Evolutionary conservation across 2,329 filamentous ascomycete species (phyloP).

Genomic region (Fusarium pseudonygamai): DNA sequence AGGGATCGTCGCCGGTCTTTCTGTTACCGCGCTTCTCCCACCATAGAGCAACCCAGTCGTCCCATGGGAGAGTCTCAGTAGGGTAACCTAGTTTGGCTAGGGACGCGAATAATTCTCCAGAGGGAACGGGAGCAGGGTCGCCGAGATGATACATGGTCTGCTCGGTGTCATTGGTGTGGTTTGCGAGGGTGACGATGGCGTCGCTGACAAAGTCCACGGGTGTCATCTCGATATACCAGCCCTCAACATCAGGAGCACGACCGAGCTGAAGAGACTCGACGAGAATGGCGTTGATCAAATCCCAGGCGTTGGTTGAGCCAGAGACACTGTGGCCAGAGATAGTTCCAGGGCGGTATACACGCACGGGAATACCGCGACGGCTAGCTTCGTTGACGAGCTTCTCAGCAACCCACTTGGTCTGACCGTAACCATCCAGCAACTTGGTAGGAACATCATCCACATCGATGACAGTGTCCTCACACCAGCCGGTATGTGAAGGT

Average conservation of each 20-base stretch:
- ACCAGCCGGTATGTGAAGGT: slow-evolving; percentile 74
- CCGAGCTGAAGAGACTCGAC: slow-evolving; percentile 81
- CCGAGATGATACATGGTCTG: slow-evolving; percentile 79
- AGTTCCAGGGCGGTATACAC: slow-evolving; percentile 78
- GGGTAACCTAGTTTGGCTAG: slow-evolving; percentile 75
- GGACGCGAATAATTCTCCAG: slow-evolving; percentile 70
- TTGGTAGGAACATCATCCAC: slow-evolving; percentile 75
- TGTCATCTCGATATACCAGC: slow-evolving; percentile 85
- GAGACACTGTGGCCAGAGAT: slow-evolving; percentile 81
- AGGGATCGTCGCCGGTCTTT: slow-evolving; percentile 74
- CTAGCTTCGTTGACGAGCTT: slow-evolving; percentile 76
- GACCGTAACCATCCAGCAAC: slow-evolving; percentile 77
- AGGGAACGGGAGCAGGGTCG: slow-evolving; percentile 75
- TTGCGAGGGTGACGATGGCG: slow-evolving; percentile 75
- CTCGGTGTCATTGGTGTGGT: slow-evolving; percentile 67
- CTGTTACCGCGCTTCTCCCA: slow-evolving; percentile 71
- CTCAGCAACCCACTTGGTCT: slow-evolving; percentile 85
- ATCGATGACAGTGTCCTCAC: slow-evolving; percentile 73
- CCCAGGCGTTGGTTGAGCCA: slow-evolving; percentile 80
- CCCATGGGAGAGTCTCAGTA: slow-evolving; percentile 72
- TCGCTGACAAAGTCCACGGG: slow-evolving; percentile 84
- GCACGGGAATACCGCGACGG: slow-evolving; percentile 73
- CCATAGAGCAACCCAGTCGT: slow-evolving; percentile 80
- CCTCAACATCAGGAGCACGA: slow-evolving; percentile 73
- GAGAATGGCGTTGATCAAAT: slow-evolving; percentile 78